Conservation (phyloP, 1,139 yeast genomes). For the Yamadazyma taylorii region DNA sequence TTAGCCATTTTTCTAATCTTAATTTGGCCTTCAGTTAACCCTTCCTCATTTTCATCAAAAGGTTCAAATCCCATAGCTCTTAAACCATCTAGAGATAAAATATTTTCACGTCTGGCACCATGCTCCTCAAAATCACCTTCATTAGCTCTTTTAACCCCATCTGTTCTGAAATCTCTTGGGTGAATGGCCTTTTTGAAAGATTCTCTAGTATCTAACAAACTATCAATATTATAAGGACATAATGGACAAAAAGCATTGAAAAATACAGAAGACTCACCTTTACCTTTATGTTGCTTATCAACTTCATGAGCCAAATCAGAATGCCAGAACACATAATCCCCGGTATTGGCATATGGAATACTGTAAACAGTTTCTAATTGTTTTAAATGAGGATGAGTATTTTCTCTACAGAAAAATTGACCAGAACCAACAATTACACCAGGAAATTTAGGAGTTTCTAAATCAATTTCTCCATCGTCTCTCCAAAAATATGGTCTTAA, state of each 20-base stretch:
- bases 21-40: conserved; percentile 21
- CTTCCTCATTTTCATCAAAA: conserved; percentile 15
- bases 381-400: conserved; percentile 29
- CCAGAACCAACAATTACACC: conserved; percentile 24
- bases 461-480: conserved; percentile 26
- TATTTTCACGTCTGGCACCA: conserved; percentile 14
- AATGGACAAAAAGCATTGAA: conserved; percentile 21
- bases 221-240: conserved; percentile 14
- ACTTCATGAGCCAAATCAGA: conserved; percentile 50
- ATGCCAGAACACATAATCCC: conserved; percentile 53
- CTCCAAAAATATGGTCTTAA: conserved; percentile 47
- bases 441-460: conserved; percentile 23
- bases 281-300: conserved; percentile 40
- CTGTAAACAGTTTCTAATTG: conserved; percentile 25
- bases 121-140: conserved; percentile 20
- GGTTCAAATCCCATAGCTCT: conserved; percentile 22
- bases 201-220: conserved; percentile 24
- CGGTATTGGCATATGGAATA: conserved; percentile 36
- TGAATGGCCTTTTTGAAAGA: conserved; percentile 23
- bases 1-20: conserved; percentile 22
- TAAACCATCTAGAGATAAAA: conserved; percentile 21
- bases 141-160: neutral
- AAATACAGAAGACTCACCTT: conserved; percentile 38
- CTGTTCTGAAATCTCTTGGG: conserved; percentile 13
- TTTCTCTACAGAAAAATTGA: conserved; percentile 19